A percentile compares a stretch with the other conserved stretches of the same genome.
Evolutionary conservation across 805 yeast genomes (phyloP).

Genomic region (Wickerhamiella kurtzmanii): DNA sequence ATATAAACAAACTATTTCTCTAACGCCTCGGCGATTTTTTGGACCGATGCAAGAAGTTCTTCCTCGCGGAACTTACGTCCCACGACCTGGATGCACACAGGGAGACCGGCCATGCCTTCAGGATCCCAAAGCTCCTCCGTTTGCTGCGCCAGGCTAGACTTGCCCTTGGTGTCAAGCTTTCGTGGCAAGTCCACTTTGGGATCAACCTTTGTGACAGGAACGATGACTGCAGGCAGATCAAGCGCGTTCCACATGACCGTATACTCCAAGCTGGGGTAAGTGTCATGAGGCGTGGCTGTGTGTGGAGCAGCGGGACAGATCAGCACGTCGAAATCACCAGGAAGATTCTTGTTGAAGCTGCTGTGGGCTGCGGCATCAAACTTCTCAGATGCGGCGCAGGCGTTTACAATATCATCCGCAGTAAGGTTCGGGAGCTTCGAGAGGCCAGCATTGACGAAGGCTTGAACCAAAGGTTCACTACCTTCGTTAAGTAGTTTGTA

Average conservation of each 20-base stretch:
- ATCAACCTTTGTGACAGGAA: conserved; percentile 50
- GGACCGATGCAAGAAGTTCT: not conserved
- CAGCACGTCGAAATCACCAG: not conserved
- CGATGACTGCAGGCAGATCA: conserved; percentile 42
- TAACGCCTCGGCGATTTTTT: not conserved
- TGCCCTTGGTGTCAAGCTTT: not conserved
- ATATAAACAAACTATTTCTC: too few relatives aligned
- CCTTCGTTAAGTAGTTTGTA: not conserved
- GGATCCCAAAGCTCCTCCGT: not conserved
- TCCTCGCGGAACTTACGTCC: conserved; percentile 1
- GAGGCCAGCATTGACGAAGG: not conserved
- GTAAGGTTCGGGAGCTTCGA: not conserved
- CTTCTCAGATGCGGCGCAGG: not conserved
- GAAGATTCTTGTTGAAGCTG: not conserved
- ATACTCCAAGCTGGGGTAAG: conserved; percentile 24
- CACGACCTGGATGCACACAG: not conserved
- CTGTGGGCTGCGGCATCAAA: not conserved
- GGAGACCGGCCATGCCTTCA: not conserved
- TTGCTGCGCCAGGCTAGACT: not conserved
- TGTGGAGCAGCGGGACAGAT: not conserved
- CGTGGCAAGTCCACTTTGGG: conserved; percentile 1
- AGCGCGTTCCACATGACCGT: conserved; percentile 42
- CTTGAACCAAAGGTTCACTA: not conserved
- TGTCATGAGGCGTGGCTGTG: not conserved
- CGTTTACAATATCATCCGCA: not conserved